Evolutionary conservation across 345 rosid species (phyloP).

Genomic region (Populus alba): DNA sequence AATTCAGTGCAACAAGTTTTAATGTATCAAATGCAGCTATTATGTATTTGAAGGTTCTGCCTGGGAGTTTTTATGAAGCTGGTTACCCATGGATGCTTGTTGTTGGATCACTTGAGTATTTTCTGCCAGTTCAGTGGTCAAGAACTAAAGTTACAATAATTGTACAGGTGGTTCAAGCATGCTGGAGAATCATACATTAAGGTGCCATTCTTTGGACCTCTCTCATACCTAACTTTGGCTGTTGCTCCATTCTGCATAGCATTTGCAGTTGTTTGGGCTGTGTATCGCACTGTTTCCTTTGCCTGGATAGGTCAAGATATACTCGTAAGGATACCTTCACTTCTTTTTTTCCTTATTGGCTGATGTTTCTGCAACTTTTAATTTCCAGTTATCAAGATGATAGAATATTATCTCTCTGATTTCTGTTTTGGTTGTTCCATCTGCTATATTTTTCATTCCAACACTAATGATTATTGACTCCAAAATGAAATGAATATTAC

Average conservation of each 20-base stretch:
- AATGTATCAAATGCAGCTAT: not conserved
- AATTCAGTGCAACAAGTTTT: not conserved
- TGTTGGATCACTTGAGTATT: not conserved
- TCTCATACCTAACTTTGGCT: conserved; percentile 79
- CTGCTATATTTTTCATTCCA: not conserved
- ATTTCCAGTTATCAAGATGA: not conserved
- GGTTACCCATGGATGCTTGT: not conserved
- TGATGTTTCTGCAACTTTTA: not conserved
- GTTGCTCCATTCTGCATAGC: conserved; percentile 90
- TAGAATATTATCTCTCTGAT: not conserved
- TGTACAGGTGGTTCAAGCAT: conserved; percentile 74
- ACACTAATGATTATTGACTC: not conserved
- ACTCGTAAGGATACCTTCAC: conserved; percentile 58
- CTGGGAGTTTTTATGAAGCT: not conserved
- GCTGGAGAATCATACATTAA: conserved; percentile 65
- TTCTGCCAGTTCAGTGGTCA: conserved; percentile 2
- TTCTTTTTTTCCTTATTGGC: not conserved
- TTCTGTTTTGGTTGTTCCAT: not conserved
- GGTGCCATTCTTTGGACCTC: conserved; percentile 83
- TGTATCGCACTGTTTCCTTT: conserved; percentile 52
- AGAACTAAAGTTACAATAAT: conserved; percentile 9
- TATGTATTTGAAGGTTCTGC: not conserved
- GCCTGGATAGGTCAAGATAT: conserved; percentile 99
- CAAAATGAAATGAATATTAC: not conserved
- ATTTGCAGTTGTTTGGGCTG: conserved; percentile 90